These are phyloP conservation scores for Sporisorium sorghi DNA, from an alignment of 1,284 basidiomycete genomes.

Conservation along the genomic window DNA sequence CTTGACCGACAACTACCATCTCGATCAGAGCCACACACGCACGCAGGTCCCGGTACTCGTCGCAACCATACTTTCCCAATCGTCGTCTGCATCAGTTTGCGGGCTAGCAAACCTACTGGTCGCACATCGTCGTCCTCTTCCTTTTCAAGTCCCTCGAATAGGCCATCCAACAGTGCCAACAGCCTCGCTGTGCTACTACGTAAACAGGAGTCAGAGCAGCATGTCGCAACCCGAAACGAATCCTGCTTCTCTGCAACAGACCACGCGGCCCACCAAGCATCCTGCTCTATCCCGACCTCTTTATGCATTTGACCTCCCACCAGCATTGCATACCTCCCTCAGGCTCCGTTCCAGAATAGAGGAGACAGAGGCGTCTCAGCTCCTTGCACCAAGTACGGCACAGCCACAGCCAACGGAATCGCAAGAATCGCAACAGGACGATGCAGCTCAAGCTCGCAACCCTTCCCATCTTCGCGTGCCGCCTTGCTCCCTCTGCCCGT, in stretches of 20 bases:
- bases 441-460: conserved; percentile 14
- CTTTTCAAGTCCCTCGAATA: not conserved
- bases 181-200: not conserved
- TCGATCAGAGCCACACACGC: not conserved
- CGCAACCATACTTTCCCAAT: conserved; percentile 10
- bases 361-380: conserved; percentile 31
- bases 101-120: not conserved
- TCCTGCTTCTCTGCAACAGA: not conserved
- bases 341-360: conserved; percentile 44
- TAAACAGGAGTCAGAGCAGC: not conserved
- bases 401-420: conserved; percentile 9
- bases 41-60: not conserved
- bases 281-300: conserved; percentile 48
- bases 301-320: conserved; percentile 57
- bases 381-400: conserved; percentile 12
- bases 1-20: not conserved
- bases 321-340: conserved; percentile 27
- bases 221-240: conserved; percentile 23
- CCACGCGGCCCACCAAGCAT: conserved; percentile 21
- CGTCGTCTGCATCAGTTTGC: not conserved
- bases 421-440: conserved; percentile 10
- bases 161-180: not conserved
- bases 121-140: not conserved
- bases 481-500: conserved; percentile 61
- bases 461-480: conserved; percentile 35